These are phyloP conservation scores for Pseudozyma thailandica DNA, from an alignment of 1,284 basidiomycete species.

Conservation along the genomic window DNA sequence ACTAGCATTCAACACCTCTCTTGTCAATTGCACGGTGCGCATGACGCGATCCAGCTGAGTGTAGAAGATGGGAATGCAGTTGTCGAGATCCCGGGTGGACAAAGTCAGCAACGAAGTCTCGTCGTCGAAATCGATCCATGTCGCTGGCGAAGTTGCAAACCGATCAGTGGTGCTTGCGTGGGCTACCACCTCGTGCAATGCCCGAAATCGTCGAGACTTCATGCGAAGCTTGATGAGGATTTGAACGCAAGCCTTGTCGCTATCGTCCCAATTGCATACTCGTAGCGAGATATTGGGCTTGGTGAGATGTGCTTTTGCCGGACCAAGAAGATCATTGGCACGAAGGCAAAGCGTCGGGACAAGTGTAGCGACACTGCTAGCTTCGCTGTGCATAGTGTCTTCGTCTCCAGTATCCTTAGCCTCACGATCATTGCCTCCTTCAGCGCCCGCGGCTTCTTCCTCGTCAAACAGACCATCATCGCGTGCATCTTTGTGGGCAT, in stretches of 20 bases:
- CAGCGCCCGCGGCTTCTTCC: constrained; percentile 11
- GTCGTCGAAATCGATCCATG: constrained; percentile 83
- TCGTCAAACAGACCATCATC: constrained; percentile 35
- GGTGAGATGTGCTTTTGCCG: constrained; percentile 81
- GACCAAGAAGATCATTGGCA: constrained; percentile 80
- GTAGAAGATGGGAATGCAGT: constrained; percentile 85
- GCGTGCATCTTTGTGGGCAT: constrained; percentile 10
- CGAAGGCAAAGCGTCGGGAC: constrained; percentile 85
- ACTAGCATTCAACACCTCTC: constrained; percentile 72
- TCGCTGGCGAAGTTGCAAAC: constrained; percentile 77
- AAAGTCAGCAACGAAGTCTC: constrained; percentile 85
- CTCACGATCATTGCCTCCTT: neutral
- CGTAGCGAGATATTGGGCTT: constrained; percentile 89
- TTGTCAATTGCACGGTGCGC: constrained; percentile 89
- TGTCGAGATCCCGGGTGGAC: constrained; percentile 82
- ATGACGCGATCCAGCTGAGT: constrained; percentile 90
- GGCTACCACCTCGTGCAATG: constrained; percentile 30
- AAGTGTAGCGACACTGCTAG: constrained; percentile 72
- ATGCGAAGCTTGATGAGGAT: constrained; percentile 75
- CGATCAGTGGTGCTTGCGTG: constrained; percentile 66
- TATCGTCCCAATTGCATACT: constrained; percentile 89
- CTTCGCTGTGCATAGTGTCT: constrained; percentile 71
- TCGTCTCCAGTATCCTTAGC: constrained; percentile 16
- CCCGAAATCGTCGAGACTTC: constrained; percentile 42
- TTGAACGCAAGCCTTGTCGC: constrained; percentile 74